Evolutionary conservation across 208 protist genomes (phyloP), one percentile per base, ranked within the genome.

Genomic region (Trypanosoma platydactyli): DNA sequence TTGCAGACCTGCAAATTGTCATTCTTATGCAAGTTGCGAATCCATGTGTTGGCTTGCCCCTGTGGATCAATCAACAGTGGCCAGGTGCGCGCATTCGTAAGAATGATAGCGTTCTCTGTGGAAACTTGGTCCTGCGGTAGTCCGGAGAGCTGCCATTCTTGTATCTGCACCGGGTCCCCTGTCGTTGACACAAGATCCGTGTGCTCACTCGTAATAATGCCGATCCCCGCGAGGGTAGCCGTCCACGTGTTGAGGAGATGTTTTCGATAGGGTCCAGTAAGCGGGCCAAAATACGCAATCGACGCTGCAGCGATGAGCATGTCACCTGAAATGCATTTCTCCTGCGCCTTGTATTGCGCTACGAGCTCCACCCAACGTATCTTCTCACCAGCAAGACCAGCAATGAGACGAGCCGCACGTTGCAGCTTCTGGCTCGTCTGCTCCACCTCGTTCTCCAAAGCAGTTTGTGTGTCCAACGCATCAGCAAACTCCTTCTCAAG

Each of bases 61-160:
- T 99, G 97, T 20, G 98, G 98, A 74, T 99, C 98, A 62, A 99
- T 99, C 60, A 99, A 89, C 56, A 99, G 83, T 46, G 98, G 97
- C 97, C 98, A 99, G 49, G 94, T 93, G 12, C 87, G 70, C 3
- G 96, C 86, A 58, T 95, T 94, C 40, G 83, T 71, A 35, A 99
- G 77, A 61, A 99, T 98, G 67, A 99, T 97, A 49, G 87, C 98
- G 74, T 99, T 99, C 76, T 99, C 97, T 13, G 95, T 94, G 1
- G 96, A 98, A 13, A 99, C 73, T 9, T 76, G 67, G 80, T 99
- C 98, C 15, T 91, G 87, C 41, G 98, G 98, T 15, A 99, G 83
- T 3, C 97, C 97, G 69, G 84, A 91, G 24, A 99, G 72, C 68
- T 97, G 84, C 97, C 97, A 99, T 66, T 98, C 78, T 56, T 98